Percentiles rank a stretch among this genome's conserved stretches.
Conservation (phyloP, 1,284 basidiomycete species). For the Sporisorium exsertum region DNA sequence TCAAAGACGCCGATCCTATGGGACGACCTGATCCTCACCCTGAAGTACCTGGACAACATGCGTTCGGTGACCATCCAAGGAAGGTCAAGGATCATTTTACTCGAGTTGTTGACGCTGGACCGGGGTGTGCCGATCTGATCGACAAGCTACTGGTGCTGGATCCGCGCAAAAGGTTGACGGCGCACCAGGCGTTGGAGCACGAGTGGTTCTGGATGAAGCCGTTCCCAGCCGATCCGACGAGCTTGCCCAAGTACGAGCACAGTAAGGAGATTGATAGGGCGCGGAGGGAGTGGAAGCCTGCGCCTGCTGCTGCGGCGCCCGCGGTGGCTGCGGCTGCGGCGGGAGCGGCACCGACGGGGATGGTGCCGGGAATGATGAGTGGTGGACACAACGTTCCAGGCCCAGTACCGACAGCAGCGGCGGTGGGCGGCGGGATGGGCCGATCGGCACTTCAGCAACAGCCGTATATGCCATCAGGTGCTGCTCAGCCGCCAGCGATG, state of each 20-base stretch:
- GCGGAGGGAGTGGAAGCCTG: slow-evolving; percentile 49
- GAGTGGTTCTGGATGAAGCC: slow-evolving; percentile 67
- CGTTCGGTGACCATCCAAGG: slow-evolving; percentile 57
- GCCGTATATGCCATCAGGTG: background rate
- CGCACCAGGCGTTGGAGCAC: slow-evolving; percentile 63
- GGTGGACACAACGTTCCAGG: background rate
- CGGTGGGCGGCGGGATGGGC: background rate
- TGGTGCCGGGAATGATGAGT: background rate
- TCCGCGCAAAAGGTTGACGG: slow-evolving; percentile 63
- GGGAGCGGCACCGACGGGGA: background rate
- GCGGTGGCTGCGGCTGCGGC: background rate
- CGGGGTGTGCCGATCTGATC: slow-evolving; percentile 63
- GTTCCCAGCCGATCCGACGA: slow-evolving; percentile 61
- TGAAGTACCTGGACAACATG: slow-evolving; percentile 51
- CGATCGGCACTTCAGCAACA: background rate
- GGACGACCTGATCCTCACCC: slow-evolving; percentile 60
- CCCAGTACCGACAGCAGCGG: background rate
- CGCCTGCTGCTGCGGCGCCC: background rate
- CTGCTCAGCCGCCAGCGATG: background rate
- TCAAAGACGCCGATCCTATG: slow-evolving; percentile 62
- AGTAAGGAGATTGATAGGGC: slow-evolving; percentile 65
- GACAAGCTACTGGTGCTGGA: slow-evolving; percentile 64
- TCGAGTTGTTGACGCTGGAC: slow-evolving; percentile 48
- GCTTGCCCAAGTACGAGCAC: slow-evolving; percentile 65
- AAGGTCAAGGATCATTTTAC: slow-evolving; percentile 54